Evolutionary conservation across 2,329 filamentous ascomycete genomes (phyloP).

Genomic region (Lasiodiplodia gonubiensis): DNA sequence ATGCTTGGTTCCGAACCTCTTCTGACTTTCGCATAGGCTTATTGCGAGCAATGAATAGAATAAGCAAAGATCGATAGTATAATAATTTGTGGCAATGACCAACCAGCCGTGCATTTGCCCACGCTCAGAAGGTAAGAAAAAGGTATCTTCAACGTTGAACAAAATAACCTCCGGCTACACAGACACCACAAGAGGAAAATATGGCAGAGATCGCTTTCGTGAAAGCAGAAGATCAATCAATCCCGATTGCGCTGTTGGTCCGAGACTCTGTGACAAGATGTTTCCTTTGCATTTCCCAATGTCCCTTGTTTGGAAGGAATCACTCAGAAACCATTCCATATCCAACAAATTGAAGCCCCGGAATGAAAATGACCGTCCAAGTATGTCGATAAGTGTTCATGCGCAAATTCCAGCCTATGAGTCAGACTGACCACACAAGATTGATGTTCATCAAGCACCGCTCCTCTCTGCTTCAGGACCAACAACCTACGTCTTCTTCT

Average conservation of each 20-base stretch:
- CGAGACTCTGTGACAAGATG: background rate
- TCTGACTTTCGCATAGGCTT: background rate
- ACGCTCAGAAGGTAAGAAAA: constrained; percentile 23
- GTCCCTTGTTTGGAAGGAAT: background rate
- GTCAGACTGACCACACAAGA: background rate
- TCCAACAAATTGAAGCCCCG: background rate
- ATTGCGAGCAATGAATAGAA: background rate
- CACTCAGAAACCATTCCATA: background rate
- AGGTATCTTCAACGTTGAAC: constrained; percentile 30
- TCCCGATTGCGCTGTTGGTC: background rate
- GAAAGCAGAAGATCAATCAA: background rate
- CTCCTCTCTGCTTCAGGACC: background rate
- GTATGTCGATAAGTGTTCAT: background rate
- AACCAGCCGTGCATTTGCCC: constrained; percentile 5
- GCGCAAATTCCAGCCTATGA: background rate
- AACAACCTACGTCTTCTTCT: background rate
- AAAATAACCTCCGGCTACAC: background rate
- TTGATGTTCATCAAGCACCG: background rate
- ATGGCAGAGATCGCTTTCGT: background rate
- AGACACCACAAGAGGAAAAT: background rate
- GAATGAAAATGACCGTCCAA: background rate
- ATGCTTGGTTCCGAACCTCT: no score
- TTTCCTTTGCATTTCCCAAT: background rate
- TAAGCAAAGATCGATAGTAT: background rate
- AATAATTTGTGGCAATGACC: constrained; percentile 3